phyloP scores from a whole-genome alignment of 106 monocot genomes.

The Phalaenopsis aphrodite region DNA sequence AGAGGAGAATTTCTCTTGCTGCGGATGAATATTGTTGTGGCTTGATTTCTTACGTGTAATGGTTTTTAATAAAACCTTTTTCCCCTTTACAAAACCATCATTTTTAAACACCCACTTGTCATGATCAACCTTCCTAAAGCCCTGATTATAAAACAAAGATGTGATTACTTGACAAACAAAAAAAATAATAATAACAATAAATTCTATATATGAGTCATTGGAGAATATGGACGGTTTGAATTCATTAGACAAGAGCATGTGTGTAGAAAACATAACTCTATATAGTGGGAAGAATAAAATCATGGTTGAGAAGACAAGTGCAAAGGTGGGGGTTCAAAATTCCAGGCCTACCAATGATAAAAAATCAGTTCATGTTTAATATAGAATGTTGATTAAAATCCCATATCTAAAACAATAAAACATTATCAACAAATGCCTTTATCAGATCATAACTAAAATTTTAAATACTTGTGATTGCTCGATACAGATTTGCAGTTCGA shows the following conservation, averaged over 20 bases:
- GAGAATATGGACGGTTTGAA: neutral
- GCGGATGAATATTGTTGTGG: conserved; percentile 12
- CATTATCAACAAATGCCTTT: neutral
- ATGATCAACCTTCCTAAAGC: conserved; percentile 34
- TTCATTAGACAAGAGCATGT: neutral
- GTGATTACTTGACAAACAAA: neutral
- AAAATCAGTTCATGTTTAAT: neutral
- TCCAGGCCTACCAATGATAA: neutral
- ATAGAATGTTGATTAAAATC: neutral
- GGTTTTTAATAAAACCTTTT: conserved; percentile 29
- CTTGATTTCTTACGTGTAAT: conserved; percentile 35
- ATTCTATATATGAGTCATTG: neutral
- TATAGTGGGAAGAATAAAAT: neutral
- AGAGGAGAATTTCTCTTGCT: conserved; percentile 8
- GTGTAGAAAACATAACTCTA: no score
- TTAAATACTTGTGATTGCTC: neutral
- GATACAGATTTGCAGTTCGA: neutral
- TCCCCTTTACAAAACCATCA: conserved; percentile 32
- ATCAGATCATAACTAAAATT: neutral
- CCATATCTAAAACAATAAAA: neutral
- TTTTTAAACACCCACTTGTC: conserved; percentile 48
- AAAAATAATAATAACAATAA: neutral
- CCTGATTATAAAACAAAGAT: conserved; percentile 11
- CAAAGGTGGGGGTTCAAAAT: neutral
- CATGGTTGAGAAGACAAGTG: neutral